Percentiles rank a stretch among this genome's conserved stretches.
These are phyloP conservation scores for Carex arenaria DNA, from an alignment of 202 grass and related monocot species.

Conservation along the genomic window DNA sequence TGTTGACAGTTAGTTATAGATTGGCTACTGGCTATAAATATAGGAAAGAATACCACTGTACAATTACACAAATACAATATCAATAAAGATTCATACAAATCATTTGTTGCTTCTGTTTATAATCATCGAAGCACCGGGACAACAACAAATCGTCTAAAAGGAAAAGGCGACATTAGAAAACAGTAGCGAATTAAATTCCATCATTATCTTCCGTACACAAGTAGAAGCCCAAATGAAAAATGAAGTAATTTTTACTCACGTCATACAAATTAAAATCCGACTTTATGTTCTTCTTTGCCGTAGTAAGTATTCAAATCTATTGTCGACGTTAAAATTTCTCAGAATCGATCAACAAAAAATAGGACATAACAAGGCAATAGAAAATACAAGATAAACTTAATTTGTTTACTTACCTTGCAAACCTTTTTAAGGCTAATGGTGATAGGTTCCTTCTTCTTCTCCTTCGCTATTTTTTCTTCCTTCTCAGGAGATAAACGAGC, in stretches of 20 bases:
- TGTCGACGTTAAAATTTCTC: neutral
- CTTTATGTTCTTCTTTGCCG: neutral
- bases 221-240: neutral
- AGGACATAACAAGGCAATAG: neutral
- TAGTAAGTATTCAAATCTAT: neutral
- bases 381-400: neutral
- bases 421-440: constrained; percentile 89
- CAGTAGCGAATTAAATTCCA: neutral
- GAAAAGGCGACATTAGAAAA: neutral
- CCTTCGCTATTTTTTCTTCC: constrained; percentile 8
- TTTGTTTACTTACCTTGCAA: constrained; percentile 60
- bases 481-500: neutral
- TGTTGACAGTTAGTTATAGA: too few species aligned
- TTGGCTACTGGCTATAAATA: too few species aligned
- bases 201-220: neutral
- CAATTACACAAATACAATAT: too few species aligned
- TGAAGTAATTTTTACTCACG: neutral
- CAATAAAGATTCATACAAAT: too few species aligned
- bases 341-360: neutral
- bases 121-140: neutral
- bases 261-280: neutral
- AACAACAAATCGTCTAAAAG: neutral
- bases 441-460: constrained; percentile 48
- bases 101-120: too few species aligned
- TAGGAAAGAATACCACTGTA: too few species aligned